Evolutionary conservation across 2,329 filamentous ascomycete species (phyloP).

Genomic region (Aspergillus floridensis): DNA sequence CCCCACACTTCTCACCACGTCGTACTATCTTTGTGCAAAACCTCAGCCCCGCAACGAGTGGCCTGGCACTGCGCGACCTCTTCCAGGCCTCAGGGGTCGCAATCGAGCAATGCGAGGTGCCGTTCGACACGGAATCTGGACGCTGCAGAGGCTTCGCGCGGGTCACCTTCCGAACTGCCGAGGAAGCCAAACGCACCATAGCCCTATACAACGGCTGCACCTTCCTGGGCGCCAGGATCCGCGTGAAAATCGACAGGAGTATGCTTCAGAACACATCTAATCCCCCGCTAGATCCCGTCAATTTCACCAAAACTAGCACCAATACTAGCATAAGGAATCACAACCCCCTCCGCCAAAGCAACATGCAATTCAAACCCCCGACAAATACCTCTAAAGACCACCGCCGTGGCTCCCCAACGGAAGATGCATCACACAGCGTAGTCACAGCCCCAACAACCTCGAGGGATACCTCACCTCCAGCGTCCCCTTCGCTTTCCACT

Average conservation of each 20-base stretch:
- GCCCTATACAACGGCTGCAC: conserved; percentile 32
- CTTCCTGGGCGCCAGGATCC: conserved; percentile 34
- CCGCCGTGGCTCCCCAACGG: too few species aligned
- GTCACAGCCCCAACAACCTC: background rate
- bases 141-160: conserved; percentile 27
- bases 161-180: conserved; percentile 32
- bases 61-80: conserved; percentile 27
- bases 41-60: conserved; percentile 30
- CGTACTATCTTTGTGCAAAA: conserved; percentile 30
- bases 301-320: background rate
- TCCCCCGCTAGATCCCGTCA: background rate
- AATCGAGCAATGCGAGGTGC: conserved; percentile 35
- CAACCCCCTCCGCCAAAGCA: background rate
- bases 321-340: too few species aligned
- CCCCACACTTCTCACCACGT: conserved; percentile 9
- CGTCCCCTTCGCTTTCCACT: background rate
- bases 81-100: conserved; percentile 28
- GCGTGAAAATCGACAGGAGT: conserved; percentile 32
- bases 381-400: too few species aligned
- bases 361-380: too few species aligned
- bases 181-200: conserved; percentile 38
- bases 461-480: background rate
- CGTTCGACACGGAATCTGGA: conserved; percentile 21
- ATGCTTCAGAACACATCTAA: conserved; percentile 3
- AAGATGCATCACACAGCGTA: background rate